Evolutionary conservation across 192 early-diverging fungal genomes (phyloP).

Genomic region (Coemansia sp.): DNA sequence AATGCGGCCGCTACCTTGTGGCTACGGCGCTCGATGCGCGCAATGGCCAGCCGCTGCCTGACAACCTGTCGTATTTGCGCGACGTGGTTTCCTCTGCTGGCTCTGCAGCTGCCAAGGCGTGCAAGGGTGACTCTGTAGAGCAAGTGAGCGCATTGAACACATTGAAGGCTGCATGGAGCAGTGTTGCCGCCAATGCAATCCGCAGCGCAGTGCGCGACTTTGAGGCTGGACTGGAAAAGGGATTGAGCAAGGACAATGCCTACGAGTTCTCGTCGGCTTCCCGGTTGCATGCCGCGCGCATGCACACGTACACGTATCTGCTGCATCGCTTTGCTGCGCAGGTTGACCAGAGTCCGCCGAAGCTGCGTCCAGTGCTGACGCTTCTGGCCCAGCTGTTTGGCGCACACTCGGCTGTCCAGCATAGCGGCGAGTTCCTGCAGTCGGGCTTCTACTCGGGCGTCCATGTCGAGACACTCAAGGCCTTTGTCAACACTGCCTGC

Average conservation of each 20-base stretch:
- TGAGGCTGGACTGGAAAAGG: conserved; percentile 63
- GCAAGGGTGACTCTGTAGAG: conserved; percentile 31
- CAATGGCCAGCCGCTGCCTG: conserved; percentile 75
- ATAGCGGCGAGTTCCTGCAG: conserved; percentile 85
- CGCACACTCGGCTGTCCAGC: conserved; percentile 76
- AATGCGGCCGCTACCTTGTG: conserved; percentile 84
- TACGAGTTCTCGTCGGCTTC: conserved; percentile 87
- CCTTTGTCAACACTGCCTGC: conserved; percentile 66
- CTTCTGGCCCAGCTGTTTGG: conserved; percentile 82
- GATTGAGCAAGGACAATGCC: conserved; percentile 73
- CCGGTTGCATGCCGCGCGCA: conserved; percentile 77
- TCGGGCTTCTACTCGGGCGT: conserved; percentile 75
- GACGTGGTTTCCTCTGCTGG: conserved; percentile 53
- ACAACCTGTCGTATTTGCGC: conserved; percentile 77
- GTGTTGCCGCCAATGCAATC: conserved; percentile 81
- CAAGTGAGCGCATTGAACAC: conserved; percentile 57
- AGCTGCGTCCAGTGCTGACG: conserved; percentile 62
- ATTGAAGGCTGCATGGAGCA: conserved; percentile 76
- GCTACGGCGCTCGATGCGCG: conserved; percentile 66
- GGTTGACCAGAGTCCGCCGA: conserved; percentile 64
- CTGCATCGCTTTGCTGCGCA: conserved; percentile 82
- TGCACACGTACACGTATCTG: conserved; percentile 84
- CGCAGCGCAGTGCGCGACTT: conserved; percentile 80
- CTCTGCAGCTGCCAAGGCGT: conserved; percentile 9
- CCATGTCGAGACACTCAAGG: conserved; percentile 71